phyloP scores from a whole-genome alignment of 1,139 yeast species.

The Yamadazyma mexicana region DNA sequence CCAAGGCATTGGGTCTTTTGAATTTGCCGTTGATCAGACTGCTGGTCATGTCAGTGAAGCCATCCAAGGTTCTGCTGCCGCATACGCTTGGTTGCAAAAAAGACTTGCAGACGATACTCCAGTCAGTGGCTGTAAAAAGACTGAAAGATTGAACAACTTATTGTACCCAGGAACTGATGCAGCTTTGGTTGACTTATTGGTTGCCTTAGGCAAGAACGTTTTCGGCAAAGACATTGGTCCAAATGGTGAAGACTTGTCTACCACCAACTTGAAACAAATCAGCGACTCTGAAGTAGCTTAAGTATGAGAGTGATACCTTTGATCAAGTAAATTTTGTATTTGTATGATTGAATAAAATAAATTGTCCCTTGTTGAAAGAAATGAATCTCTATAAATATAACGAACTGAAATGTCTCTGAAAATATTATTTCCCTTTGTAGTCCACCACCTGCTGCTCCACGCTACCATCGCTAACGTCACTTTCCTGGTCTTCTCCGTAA shows the following conservation, averaged over 20 bases:
- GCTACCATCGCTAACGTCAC: not conserved
- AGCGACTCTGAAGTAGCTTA: too few relatives aligned
- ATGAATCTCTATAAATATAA: too few relatives aligned
- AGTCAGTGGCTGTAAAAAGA: conserved; percentile 28
- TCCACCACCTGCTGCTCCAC: not conserved
- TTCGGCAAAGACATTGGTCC: conserved; percentile 17
- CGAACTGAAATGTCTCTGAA: too few relatives aligned
- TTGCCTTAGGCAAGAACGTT: conserved; percentile 10
- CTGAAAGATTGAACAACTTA: conserved; percentile 23
- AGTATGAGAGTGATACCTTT: too few relatives aligned
- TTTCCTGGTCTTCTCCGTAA: conserved; percentile 7
- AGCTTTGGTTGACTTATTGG: conserved; percentile 6
- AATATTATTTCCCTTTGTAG: not conserved
- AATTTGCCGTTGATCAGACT: conserved; percentile 24
- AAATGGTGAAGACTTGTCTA: conserved; percentile 16
- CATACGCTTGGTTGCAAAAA: conserved; percentile 25
- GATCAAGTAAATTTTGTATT: not conserved
- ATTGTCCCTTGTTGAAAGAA: too few relatives aligned
- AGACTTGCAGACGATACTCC: conserved; percentile 22
- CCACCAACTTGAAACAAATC: conserved; percentile 1
- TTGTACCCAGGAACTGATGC: conserved; percentile 22
- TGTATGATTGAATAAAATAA: not conserved
- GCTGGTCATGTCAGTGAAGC: conserved; percentile 31
- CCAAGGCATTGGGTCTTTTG: conserved; percentile 29
- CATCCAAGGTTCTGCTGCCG: conserved; percentile 31